Evolutionary conservation across 2,329 filamentous ascomycete species (phyloP).

Genomic region (Arthrobotrys sphaeroides): DNA sequence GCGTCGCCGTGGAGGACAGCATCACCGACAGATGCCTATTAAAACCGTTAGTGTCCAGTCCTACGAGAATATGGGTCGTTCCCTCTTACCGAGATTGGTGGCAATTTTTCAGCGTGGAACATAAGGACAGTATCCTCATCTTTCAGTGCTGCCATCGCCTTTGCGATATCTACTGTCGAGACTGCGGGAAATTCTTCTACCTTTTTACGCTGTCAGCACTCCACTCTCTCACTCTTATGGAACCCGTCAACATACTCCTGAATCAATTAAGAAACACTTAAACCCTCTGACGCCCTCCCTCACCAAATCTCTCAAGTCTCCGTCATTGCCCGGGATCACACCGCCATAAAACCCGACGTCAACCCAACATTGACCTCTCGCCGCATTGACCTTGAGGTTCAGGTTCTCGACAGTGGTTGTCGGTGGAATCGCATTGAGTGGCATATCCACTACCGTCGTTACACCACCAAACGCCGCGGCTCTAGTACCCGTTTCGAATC

Average conservation of each 20-base stretch:
- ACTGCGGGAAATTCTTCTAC: constrained; percentile 96
- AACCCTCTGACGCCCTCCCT: constrained; percentile 89
- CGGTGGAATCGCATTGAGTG: constrained; percentile 93
- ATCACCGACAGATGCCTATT: constrained; percentile 75
- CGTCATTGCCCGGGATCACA: constrained; percentile 86
- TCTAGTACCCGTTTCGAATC: constrained; percentile 92
- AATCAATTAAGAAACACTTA: constrained; percentile 97
- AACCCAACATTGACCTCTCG: constrained; percentile 90
- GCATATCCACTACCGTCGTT: constrained; percentile 97
- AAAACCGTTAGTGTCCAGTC: background rate
- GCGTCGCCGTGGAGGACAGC: constrained; percentile 75
- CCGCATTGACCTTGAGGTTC: constrained; percentile 84
- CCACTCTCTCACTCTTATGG: constrained; percentile 22
- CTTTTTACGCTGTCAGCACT: constrained; percentile 62
- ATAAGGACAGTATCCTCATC: constrained; percentile 81
- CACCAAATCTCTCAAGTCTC: constrained; percentile 81
- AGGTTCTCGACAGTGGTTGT: constrained; percentile 88
- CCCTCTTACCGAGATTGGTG: constrained; percentile 71
- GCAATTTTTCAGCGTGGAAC: constrained; percentile 99
- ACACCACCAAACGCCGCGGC: constrained; percentile 95
- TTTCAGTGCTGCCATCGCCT: constrained; percentile 82
- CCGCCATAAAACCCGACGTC: constrained; percentile 99
- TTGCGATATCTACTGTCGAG: constrained; percentile 77
- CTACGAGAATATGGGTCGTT: background rate
- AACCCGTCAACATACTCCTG: constrained; percentile 75